Conservation (phyloP, 352 stramenopile species). For the Globisporangium nodosum region DNA sequence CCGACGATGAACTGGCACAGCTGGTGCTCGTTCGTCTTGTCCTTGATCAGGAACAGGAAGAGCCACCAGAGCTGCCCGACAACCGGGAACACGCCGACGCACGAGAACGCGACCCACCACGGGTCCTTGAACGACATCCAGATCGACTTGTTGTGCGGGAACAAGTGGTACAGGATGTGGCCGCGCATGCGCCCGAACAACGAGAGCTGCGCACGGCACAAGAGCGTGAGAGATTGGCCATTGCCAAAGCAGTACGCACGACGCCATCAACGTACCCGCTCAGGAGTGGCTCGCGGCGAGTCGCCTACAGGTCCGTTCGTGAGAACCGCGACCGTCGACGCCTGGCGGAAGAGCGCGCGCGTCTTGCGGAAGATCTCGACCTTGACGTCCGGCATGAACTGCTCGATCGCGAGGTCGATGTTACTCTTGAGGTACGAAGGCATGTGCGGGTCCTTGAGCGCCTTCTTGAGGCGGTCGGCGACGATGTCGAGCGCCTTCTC, state of each 20-base stretch:
- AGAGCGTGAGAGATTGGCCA: neutral
- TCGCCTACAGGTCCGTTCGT: neutral
- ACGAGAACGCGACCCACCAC: constrained; percentile 74
- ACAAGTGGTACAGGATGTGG: constrained; percentile 84
- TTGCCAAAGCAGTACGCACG: neutral
- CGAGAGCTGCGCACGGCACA: constrained; percentile 16
- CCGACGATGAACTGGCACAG: constrained; percentile 91
- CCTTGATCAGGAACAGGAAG: constrained; percentile 86
- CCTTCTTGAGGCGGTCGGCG: constrained; percentile 59
- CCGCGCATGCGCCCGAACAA: constrained; percentile 48
- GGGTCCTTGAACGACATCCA: constrained; percentile 83
- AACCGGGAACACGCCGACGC: constrained; percentile 75
- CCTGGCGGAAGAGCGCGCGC: constrained; percentile 58
- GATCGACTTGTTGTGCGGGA: constrained; percentile 84
- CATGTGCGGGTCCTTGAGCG: constrained; percentile 84
- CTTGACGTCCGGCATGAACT: constrained; percentile 88
- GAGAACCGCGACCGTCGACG: constrained; percentile 4
- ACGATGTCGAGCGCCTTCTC: constrained; percentile 78
- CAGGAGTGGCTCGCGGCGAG: neutral
- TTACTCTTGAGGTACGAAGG: constrained; percentile 76
- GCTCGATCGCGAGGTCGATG: constrained; percentile 79
- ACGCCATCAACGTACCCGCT: constrained; percentile 4
- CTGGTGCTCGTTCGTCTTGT: constrained; percentile 91
- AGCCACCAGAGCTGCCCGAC: constrained; percentile 90
- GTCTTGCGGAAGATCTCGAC: constrained; percentile 87